A percentile compares a stretch with the other conserved stretches of the same genome.
Evolutionary conservation across 1,284 basidiomycete genomes (phyloP).

Genomic region (Garcileccinum viscosum): DNA sequence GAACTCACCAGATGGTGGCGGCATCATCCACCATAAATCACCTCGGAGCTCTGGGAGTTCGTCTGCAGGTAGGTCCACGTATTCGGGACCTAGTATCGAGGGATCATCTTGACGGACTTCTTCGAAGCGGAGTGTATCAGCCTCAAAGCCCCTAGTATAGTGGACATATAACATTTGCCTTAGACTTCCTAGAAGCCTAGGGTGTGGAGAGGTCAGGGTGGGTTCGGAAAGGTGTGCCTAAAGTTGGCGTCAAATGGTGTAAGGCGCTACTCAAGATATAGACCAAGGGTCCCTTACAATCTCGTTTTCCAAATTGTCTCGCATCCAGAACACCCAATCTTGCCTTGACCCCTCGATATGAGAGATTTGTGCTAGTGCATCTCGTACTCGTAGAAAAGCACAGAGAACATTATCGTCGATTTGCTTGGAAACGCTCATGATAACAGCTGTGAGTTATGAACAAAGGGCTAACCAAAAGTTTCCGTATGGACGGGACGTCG

Average conservation of each 20-base stretch:
- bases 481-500: too few relatives aligned
- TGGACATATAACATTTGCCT: not conserved
- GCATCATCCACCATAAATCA: constrained; percentile 2
- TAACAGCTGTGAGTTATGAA: not conserved
- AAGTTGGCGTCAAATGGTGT: not conserved
- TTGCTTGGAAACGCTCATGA: not conserved
- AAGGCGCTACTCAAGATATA: not conserved
- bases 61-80: not conserved
- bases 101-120: not conserved
- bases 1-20: not conserved
- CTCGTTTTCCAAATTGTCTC: not conserved
- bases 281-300: not conserved
- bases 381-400: not conserved
- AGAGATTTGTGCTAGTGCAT: not conserved
- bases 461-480: not conserved
- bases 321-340: constrained; percentile 5
- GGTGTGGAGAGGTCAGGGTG: not conserved
- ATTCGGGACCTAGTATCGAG: not conserved
- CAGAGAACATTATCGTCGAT: not conserved
- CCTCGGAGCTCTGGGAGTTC: not conserved
- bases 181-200: constrained; percentile 7
- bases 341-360: not conserved
- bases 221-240: not conserved
- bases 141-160: not conserved
- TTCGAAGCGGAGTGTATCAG: not conserved